Evolutionary conservation across 2,329 filamentous ascomycete genomes (phyloP).

Genomic region (Phaeosphaeria sp.): DNA sequence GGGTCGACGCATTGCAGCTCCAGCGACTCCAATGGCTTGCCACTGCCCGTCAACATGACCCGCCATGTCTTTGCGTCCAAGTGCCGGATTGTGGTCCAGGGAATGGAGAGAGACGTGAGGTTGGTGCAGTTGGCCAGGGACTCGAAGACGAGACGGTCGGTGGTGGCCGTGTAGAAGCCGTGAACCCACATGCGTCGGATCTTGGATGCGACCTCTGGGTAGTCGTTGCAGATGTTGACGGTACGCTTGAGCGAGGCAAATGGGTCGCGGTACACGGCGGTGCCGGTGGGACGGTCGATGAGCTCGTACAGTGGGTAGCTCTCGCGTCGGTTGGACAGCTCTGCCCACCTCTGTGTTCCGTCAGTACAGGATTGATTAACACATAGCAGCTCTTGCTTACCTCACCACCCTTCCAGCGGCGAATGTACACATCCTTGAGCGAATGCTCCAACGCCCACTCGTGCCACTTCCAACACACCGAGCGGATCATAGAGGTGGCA

Average conservation of each 20-base stretch:
- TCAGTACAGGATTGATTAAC: constrained; percentile 13
- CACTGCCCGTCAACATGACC: constrained; percentile 53
- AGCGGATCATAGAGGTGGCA: constrained; percentile 56
- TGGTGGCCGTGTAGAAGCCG: constrained; percentile 60
- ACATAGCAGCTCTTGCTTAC: constrained; percentile 23
- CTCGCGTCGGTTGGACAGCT: constrained; percentile 54
- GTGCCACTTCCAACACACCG: constrained; percentile 60
- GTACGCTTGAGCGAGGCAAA: constrained; percentile 58
- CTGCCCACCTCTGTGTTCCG: constrained; percentile 57
- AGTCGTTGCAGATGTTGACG: constrained; percentile 53
- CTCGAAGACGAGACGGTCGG: constrained; percentile 57
- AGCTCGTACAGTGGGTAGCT: constrained; percentile 57
- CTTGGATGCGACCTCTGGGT: constrained; percentile 55
- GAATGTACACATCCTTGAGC: constrained; percentile 59
- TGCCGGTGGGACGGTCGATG: constrained; percentile 54
- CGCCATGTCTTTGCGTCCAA: constrained; percentile 57
- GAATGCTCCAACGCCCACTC: constrained; percentile 61
- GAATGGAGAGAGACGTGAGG: constrained; percentile 57
- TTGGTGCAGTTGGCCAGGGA: constrained; percentile 56
- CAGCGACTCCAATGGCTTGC: constrained; percentile 56
- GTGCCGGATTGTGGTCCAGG: constrained; percentile 62
- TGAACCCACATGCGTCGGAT: constrained; percentile 63
- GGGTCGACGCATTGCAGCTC: constrained; percentile 60
- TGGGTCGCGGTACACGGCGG: constrained; percentile 61
- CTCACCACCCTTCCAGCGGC: constrained; percentile 58